A percentile compares a stretch with the other conserved stretches of the same genome.
Evolutionary conservation across 495 filamentous ascomycete species (phyloP).

Genomic region (Amphirosellinia nigrospora): DNA sequence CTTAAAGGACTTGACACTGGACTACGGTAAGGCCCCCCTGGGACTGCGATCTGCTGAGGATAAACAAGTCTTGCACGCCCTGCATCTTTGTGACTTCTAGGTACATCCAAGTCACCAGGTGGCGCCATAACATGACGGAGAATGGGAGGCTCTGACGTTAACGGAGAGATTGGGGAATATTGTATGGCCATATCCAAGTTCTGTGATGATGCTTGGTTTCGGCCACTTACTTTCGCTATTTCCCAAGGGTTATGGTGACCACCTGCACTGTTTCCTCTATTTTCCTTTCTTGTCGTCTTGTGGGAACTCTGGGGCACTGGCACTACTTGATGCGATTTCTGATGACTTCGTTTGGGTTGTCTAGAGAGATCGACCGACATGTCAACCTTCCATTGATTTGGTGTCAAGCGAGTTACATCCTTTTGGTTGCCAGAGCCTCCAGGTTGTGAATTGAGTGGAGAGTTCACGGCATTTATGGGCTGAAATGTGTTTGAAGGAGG

Average conservation of each 20-base stretch:
- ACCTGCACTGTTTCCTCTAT: conserved; percentile 13
- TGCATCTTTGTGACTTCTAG: conserved; percentile 27
- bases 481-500: conserved; percentile 10
- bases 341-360: conserved; percentile 29
- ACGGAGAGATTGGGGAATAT: conserved; percentile 16
- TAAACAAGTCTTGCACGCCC: conserved; percentile 3
- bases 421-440: background rate
- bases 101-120: conserved; percentile 38
- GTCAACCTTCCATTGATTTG: conserved; percentile 42
- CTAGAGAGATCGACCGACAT: conserved; percentile 46
- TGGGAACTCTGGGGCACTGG: conserved; percentile 6
- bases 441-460: background rate
- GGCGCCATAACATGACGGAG: conserved; percentile 36
- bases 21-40: conserved; percentile 37
- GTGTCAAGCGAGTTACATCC: conserved; percentile 17
- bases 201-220: background rate
- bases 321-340: conserved; percentile 26
- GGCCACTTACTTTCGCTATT: conserved; percentile 61
- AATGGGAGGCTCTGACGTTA: conserved; percentile 36
- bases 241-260: conserved; percentile 63
- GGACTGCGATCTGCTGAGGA: conserved; percentile 9
- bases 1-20: conserved; percentile 32
- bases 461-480: conserved; percentile 19
- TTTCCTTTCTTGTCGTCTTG: conserved; percentile 30
- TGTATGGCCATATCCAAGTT: background rate